Base-by-base conservation (phyloP, 2,329 filamentous ascomycete species). In the Clonostachys rosea region DNA sequence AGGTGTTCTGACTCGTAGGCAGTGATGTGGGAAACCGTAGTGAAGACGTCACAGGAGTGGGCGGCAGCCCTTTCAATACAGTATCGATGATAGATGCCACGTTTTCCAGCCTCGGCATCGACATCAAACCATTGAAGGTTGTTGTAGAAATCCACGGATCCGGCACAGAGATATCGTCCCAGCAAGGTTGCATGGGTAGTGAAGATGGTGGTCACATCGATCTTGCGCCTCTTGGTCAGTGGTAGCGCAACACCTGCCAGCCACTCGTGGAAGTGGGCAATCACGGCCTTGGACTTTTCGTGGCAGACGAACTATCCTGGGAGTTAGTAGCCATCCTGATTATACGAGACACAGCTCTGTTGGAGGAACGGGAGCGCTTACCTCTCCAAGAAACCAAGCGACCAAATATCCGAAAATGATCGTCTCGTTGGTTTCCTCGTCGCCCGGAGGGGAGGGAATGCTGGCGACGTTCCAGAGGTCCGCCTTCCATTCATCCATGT, bases 191-290 rank as follows among this genome's bases (percentile, higher is more conserved):
- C 94, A 69, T 97, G 94, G 3, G 94, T 99, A 40, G 94, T 99
- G 74, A 97, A 97, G 66, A 97, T 97, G 56, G 94, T 97, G 16
- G 94, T 97, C 44, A 96, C 81, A 62, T 97, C 94, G 68, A 97
- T 97, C 61, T 88, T 87, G 51, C 94, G 84, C 78, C 89, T 96
- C 75, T 95, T 95, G 71, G 85, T 87, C 55, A 97, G 79, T 24
- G 94, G 94, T 34, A 97, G 77, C 44, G 89, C 92, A 44, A 97
- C 94, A 69, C 92, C 94, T 11, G 94, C 87, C 47, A 99, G 81
- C 94, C 94, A 99, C 70, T 99, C 94, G 74, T 99, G 94, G 75
- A 97, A 97, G 68, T 99, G 94, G 47, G 91, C 94, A 67, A 97
- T 94, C 54, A 99, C 90, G 5, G 94, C 94, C 61, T 83, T 88